Evolutionary conservation across 805 yeast genomes (phyloP).

Genomic region (Candida jianshihensis): DNA sequence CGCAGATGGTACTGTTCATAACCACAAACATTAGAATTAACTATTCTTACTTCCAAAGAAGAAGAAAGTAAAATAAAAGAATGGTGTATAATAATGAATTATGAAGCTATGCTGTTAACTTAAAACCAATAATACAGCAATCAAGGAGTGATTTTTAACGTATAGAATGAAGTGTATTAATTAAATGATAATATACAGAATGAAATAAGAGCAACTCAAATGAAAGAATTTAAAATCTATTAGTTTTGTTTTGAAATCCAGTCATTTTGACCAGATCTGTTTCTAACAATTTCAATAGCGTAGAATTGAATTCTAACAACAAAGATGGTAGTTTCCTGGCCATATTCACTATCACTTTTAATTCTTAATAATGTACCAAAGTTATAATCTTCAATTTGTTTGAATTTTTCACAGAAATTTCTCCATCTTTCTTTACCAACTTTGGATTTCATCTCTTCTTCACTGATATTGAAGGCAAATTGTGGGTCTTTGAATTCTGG

Average conservation of each 20-base stretch:
- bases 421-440: conserved; percentile 90
- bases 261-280: conserved; percentile 83
- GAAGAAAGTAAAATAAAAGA: background rate
- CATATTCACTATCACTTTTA: conserved; percentile 66
- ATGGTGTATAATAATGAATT: too few species aligned
- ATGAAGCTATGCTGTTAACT: too few species aligned
- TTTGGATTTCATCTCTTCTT: conserved; percentile 75
- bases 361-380: conserved; percentile 90
- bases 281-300: conserved; percentile 91
- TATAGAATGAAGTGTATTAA: too few species aligned
- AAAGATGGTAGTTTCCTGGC: conserved; percentile 77
- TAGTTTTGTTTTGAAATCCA: conserved; percentile 47
- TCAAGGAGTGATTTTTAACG: too few species aligned
- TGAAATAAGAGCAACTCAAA: background rate
- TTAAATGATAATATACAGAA: background rate
- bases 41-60: background rate
- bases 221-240: background rate
- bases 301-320: conserved; percentile 92
- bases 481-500: conserved; percentile 77
- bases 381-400: conserved; percentile 84
- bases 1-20: conserved; percentile 21
- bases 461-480: conserved; percentile 52
- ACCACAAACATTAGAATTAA: conserved; percentile 18
- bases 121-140: too few species aligned
- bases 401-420: conserved; percentile 73